Percentiles rank a stretch among this genome's conserved stretches.
phyloP scores from a whole-genome alignment of 2,329 filamentous ascomycete genomes.

The Fusarium nygamai region DNA sequence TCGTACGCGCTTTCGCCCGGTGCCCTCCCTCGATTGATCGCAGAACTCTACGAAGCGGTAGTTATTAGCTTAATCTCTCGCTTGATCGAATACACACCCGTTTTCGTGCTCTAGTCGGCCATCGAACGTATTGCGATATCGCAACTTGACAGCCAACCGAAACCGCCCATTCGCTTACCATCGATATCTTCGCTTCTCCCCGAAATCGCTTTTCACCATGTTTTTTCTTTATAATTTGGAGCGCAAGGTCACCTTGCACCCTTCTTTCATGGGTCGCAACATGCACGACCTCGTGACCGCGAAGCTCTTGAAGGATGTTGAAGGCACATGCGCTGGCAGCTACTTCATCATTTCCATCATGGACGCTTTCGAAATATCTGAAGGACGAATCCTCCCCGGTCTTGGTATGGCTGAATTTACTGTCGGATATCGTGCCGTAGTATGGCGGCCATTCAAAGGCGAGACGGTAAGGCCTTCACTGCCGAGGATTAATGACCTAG shows the following conservation, averaged over 20 bases:
- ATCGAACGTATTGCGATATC: not conserved
- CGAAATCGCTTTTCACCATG: conserved; percentile 63
- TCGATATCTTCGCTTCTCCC: conserved; percentile 16
- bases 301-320: conserved; percentile 90
- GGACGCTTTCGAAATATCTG: conserved; percentile 94
- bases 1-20: conserved; percentile 11
- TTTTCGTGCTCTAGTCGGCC: not conserved
- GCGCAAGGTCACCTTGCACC: conserved; percentile 92
- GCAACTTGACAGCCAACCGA: not conserved
- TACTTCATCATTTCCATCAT: conserved; percentile 99
- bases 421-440: conserved; percentile 92
- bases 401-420: conserved; percentile 94
- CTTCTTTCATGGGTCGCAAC: conserved; percentile 94
- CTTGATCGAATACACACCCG: not conserved
- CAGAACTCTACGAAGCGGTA: not conserved
- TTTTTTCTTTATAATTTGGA: conserved; percentile 99
- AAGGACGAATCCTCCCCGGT: conserved; percentile 90
- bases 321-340: conserved; percentile 93
- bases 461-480: conserved; percentile 78
- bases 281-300: conserved; percentile 92
- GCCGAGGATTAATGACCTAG: conserved; percentile 24
- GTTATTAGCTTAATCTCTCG: not conserved
- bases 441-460: conserved; percentile 97
- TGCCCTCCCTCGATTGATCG: conserved; percentile 9
- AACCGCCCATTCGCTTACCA: not conserved